A percentile compares a stretch with the other conserved stretches of the same genome.
Evolutionary conservation across 1,284 basidiomycete genomes (phyloP).

Genomic region (Papiliotrema terrestris): DNA sequence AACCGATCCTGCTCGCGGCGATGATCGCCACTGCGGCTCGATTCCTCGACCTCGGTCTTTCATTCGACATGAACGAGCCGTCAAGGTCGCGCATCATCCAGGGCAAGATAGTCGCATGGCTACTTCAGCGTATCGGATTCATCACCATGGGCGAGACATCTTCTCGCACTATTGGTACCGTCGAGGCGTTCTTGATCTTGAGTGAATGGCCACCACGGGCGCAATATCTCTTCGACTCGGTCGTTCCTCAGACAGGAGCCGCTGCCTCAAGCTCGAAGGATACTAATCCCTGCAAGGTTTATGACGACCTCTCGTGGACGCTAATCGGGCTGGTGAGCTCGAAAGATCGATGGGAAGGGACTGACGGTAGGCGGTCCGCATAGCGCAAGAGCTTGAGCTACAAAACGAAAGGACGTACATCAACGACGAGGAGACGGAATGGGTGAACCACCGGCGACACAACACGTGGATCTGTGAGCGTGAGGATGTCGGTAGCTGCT

Average conservation of each 20-base stretch:
- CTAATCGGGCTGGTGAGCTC: constrained; percentile 13
- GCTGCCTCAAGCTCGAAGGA: background rate
- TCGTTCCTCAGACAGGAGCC: background rate
- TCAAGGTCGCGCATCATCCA: constrained; percentile 11
- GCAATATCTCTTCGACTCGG: constrained; percentile 10
- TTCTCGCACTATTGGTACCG: constrained; percentile 19
- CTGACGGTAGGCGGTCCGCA: constrained; percentile 12
- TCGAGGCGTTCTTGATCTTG: constrained; percentile 21
- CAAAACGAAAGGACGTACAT: constrained; percentile 16
- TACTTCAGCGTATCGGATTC: constrained; percentile 12
- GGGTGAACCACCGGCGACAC: constrained; percentile 9
- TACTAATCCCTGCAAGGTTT: constrained; percentile 14
- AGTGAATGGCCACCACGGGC: constrained; percentile 22
- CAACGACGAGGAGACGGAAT: constrained; percentile 1
- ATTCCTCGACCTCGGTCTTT: constrained; percentile 15
- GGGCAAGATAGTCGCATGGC: constrained; percentile 11
- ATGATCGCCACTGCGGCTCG: constrained; percentile 14
- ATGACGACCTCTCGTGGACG: constrained; percentile 22
- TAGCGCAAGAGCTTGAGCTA: constrained; percentile 18
- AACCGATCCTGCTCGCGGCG: constrained; percentile 13
- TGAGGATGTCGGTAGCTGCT: too few species aligned
- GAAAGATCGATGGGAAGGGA: background rate
- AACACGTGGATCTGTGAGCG: constrained; percentile 20
- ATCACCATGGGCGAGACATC: constrained; percentile 17
- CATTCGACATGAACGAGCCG: constrained; percentile 12